Base-by-base conservation (phyloP, 2,329 filamentous ascomycete genomes). In the Fusarium stilboides region DNA sequence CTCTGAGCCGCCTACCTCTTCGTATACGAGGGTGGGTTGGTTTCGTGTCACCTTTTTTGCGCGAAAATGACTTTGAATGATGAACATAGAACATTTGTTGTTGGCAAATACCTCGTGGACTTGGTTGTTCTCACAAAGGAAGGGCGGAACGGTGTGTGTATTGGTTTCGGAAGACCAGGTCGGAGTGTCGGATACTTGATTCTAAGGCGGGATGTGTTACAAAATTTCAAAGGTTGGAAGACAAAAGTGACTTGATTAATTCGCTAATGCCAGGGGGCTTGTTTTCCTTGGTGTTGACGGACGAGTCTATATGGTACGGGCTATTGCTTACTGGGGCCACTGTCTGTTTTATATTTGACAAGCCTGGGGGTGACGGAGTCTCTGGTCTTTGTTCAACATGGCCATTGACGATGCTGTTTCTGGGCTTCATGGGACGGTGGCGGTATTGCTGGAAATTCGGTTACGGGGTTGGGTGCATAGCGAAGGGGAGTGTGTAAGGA, bases 21-120 rank as follows among this genome's bases (percentile, higher is more conserved):
- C 57, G 54, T 63, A 53, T 33, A 39, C 52, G 45, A 69, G 57
- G 70, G 57, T 62, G 70, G 65, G 58, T 50, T 65, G 57, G 71
- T 71, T 68, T 56, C 60, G 68, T 73, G 72, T 77, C 69, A 73
- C 67, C 62, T 69, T 64, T 72, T 72, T 70, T 73, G 59, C 61
- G 68, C 64, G 62, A 72, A 63, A 67, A 74, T 76, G 77, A 79
- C 77, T 80, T 83, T 79, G 79, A 80, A 79, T 79, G 77, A 79
- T 73, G 76, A 80, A 80, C 77, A 83, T 83, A 83, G 80, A 83
- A 75, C 77, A 79, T 81, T 77, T 80, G 77, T 77, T 77, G 76
- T 82, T 81, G 81, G 79, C 78, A 80, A 79, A 80, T 75, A 81
- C 72, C 77, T 81, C 79, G 76, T 79, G 80, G 78, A 80, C 78